Evolutionary conservation across 495 filamentous ascomycete species (phyloP), one percentile per base, ranked within the genome.

Genomic region (Aspergillus diversus): DNA sequence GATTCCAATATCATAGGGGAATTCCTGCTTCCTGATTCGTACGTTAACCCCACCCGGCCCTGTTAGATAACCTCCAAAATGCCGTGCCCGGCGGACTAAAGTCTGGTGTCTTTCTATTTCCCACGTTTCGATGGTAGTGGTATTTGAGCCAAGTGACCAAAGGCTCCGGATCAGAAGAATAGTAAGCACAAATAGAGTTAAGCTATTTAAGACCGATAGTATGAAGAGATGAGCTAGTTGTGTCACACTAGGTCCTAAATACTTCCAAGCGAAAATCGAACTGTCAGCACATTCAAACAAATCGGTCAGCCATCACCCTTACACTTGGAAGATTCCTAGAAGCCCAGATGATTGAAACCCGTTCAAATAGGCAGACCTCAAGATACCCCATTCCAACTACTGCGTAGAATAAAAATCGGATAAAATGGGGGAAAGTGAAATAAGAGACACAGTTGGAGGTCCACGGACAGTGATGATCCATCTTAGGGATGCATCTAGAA

Each of bases 391-490:
- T 93, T 5, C 89, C 81, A 33, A 83, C 63, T 47, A 91, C 88
- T 33, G 90, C 82, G 77, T 90, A 96, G 71, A 90, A 81, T 27
- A 97, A 77, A 75, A 97, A 97, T 55, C 93, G 93, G 15, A 95
- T 72, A 74, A 96, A 97, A 75, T 96, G 89, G 11, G 93, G 93
- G 69, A 94, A 90, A 12, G 93, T 96, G 57, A 88, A 86, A 72
- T 96, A 84, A 3, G 93, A 97, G 48, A 98, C 92, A 76, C 95
- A 99, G 73, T 96, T 97, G 48, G 80, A 77, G 2, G 93, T 97
- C 95, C 95, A 99, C 0, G 95, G 93, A 70, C 95, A 99, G 77
- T 99, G 95, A 75, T 99, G 95, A 80, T 99, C 95, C 96, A 99
- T 98, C 72, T 91, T 93, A 2, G 93, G 90, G 61, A 98, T 89